These are phyloP conservation scores for Diplodia sapinea DNA, from an alignment of 2,329 filamentous ascomycete species.

Conservation along the genomic window DNA sequence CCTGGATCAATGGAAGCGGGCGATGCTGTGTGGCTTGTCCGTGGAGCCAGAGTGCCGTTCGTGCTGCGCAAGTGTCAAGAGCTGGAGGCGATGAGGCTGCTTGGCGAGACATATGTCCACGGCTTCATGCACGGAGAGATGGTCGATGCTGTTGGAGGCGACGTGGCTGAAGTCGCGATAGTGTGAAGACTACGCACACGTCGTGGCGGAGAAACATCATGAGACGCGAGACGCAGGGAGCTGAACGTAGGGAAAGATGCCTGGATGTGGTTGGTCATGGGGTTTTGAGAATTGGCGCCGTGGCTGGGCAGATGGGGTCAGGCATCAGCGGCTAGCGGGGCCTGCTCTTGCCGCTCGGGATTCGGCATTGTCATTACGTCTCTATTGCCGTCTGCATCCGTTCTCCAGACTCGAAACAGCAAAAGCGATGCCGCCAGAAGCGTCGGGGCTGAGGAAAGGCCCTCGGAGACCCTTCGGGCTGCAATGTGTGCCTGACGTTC, in stretches of 20 bases:
- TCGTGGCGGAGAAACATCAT: background rate
- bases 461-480: background rate
- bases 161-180: background rate
- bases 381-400: constrained; percentile 2
- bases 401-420: constrained; percentile 13
- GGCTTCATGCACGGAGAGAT: constrained; percentile 12
- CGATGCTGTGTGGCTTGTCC: background rate
- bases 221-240: background rate
- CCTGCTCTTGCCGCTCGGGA: background rate
- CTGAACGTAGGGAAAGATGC: background rate
- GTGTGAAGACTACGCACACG: background rate
- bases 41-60: constrained; percentile 7
- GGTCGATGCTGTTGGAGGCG: background rate
- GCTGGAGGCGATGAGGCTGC: background rate
- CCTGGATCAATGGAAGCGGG: background rate
- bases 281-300: background rate
- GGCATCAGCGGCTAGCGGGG: background rate
- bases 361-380: constrained; percentile 1
- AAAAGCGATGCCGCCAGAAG: constrained; percentile 6
- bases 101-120: constrained; percentile 17
- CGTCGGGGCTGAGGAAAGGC: background rate
- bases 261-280: background rate
- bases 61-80: background rate
- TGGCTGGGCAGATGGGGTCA: background rate
- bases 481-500: background rate